phyloP scores from a whole-genome alignment of 306 rosid species.

The Arachis stenosperma region DNA sequence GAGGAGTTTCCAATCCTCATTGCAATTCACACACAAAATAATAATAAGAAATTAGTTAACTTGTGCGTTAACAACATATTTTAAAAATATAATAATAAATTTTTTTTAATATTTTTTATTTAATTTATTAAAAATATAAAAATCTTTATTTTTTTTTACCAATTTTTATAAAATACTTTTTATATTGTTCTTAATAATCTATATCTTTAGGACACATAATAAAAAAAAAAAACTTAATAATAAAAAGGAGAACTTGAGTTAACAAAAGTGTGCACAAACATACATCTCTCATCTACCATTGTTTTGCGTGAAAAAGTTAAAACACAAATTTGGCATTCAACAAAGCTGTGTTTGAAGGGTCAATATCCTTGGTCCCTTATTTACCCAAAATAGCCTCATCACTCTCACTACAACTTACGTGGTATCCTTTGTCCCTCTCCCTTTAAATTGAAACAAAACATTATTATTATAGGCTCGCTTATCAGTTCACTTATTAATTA shows the following conservation, averaged over 20 bases:
- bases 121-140: too few relatives aligned
- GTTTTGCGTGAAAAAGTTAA: constrained; percentile 78
- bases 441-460: constrained; percentile 32
- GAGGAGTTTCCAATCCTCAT: constrained; percentile 4
- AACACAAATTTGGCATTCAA: constrained; percentile 62
- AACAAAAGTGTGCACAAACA: constrained; percentile 22
- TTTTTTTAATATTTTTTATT: too few relatives aligned
- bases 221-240: constrained; percentile 26
- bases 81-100: too few relatives aligned
- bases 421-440: constrained; percentile 42
- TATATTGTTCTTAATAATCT: too few relatives aligned
- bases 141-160: too few relatives aligned
- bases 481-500: too few relatives aligned
- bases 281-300: constrained; percentile 38
- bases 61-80: too few relatives aligned
- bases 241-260: constrained; percentile 46
- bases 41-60: too few relatives aligned
- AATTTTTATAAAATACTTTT: too few relatives aligned
- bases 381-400: constrained; percentile 49
- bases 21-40: constrained; percentile 24
- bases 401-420: constrained; percentile 25
- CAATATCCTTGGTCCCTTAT: constrained; percentile 33
- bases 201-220: too few relatives aligned
- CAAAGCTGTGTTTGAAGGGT: constrained; percentile 59
- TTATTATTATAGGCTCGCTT: not conserved